Percentiles rank a stretch among this genome's conserved stretches.
Evolutionary conservation across 2,329 filamentous ascomycete genomes (phyloP).

Genomic region (Trematosphaeria pertusa): DNA sequence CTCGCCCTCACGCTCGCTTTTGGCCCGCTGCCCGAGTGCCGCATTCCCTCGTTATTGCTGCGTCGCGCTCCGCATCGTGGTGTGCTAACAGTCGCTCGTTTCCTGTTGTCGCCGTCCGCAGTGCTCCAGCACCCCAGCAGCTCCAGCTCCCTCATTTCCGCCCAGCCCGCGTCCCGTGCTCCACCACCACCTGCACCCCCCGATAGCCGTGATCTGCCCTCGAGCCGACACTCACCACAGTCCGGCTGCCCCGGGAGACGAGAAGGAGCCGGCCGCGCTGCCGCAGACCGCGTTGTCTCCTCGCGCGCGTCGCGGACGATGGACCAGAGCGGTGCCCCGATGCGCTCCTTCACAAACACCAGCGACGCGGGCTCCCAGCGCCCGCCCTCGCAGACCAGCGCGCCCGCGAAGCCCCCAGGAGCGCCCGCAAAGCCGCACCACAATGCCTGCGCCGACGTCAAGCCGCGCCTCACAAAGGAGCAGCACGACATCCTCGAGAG

Average conservation of each 20-base stretch:
- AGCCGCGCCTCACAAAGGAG: conserved; percentile 60
- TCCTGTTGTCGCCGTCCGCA: background rate
- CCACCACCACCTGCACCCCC: conserved; percentile 3
- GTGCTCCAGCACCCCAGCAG: background rate
- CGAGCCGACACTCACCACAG: too few species aligned
- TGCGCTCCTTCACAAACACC: conserved; percentile 21
- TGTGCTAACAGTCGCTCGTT: conserved; percentile 22
- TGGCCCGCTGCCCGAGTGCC: conserved; percentile 5
- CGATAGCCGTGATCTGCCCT: too few species aligned
- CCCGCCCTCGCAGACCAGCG: conserved; percentile 19
- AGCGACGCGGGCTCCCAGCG: conserved; percentile 20
- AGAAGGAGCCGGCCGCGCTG: background rate
- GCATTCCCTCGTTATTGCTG: conserved; percentile 9
- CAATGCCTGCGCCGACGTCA: conserved; percentile 51
- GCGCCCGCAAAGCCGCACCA: conserved; percentile 31
- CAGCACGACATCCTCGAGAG: conserved; percentile 60
- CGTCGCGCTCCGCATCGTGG: conserved; percentile 4
- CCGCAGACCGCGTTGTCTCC: conserved; percentile 16
- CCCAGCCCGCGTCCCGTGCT: conserved; percentile 15
- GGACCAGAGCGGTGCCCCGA: conserved; percentile 33
- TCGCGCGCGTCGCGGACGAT: conserved; percentile 36
- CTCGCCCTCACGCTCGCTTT: conserved; percentile 10
- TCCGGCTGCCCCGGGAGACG: conserved; percentile 1
- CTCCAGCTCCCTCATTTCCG: conserved; percentile 4
- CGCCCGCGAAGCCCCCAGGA: conserved; percentile 24